These are phyloP conservation scores for Serendipita sp. DNA, from an alignment of 768 basidiomycete genomes.

Conservation along the genomic window DNA sequence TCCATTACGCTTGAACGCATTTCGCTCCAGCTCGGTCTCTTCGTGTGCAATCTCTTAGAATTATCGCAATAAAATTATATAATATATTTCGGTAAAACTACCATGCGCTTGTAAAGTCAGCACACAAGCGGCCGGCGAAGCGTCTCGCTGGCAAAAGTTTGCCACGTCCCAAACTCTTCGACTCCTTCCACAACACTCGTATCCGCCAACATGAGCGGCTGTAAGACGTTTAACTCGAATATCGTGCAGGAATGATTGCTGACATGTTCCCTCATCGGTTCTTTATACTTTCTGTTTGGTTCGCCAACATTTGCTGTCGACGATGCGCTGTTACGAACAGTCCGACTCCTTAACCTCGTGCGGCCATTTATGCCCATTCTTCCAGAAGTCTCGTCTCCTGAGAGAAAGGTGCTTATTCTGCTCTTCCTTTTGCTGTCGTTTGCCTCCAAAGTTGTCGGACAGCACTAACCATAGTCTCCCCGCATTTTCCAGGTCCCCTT, in stretches of 20 bases:
- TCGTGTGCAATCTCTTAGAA: no score
- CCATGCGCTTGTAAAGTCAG: no score
- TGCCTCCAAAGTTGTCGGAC: constrained; percentile 1
- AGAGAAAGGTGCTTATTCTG: constrained; percentile 58
- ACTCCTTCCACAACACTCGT: constrained; percentile 8
- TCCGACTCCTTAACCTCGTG: constrained; percentile 95
- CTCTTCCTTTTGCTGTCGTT: background rate
- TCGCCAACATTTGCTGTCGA: constrained; percentile 2
- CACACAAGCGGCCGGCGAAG: no score
- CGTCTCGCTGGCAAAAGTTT: background rate
- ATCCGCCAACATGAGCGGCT: constrained; percentile 15
- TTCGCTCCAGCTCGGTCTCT: no score
- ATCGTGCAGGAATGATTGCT: background rate
- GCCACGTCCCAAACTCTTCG: constrained; percentile 7
- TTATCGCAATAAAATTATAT: no score
- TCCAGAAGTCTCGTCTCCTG: constrained; percentile 94
- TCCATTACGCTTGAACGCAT: no score
- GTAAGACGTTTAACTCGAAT: constrained; percentile 10
- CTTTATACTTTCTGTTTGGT: background rate
- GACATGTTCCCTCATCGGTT: background rate
- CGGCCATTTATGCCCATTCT: constrained; percentile 93
- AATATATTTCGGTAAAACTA: no score
- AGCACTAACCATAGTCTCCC: background rate
- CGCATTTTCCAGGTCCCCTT: constrained; percentile 60
- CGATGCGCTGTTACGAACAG: constrained; percentile 25